Conservation (phyloP, 2,329 filamentous ascomycete species). For the Alternaria sp. region DNA sequence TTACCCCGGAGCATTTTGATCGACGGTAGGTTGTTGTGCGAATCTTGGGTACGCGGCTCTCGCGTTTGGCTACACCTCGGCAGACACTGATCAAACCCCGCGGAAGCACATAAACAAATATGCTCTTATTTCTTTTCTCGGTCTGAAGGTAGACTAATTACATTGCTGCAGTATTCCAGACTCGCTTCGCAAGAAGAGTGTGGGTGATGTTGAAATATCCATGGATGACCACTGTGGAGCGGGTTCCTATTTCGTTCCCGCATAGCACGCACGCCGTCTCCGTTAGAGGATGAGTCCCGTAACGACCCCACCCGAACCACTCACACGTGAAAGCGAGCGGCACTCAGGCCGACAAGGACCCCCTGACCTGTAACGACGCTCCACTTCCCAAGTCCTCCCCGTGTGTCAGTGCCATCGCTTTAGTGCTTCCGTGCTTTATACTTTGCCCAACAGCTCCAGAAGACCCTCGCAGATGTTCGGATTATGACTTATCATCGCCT, state of each 20-base stretch:
- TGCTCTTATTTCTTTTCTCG: background rate
- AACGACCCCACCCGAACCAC: background rate
- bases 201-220: background rate
- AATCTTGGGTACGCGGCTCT: background rate
- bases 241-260: constrained; percentile 9
- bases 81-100: background rate
- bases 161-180: background rate
- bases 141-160: background rate
- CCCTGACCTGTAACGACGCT: constrained; percentile 4
- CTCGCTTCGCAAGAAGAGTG: background rate
- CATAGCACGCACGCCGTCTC: constrained; percentile 4
- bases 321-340: background rate
- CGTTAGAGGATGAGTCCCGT: background rate
- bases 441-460: constrained; percentile 10
- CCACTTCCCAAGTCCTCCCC: constrained; percentile 9
- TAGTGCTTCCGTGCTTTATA: constrained; percentile 1
- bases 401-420: constrained; percentile 7
- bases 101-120: background rate
- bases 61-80: background rate
- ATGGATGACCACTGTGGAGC: constrained; percentile 9
- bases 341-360: background rate
- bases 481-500: constrained; percentile 4
- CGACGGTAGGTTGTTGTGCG: background rate
- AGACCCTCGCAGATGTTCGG: background rate
- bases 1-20: constrained; percentile 4